Conservation (phyloP, 192 early-diverging fungal species). For the Gigaspora rosea region DNA sequence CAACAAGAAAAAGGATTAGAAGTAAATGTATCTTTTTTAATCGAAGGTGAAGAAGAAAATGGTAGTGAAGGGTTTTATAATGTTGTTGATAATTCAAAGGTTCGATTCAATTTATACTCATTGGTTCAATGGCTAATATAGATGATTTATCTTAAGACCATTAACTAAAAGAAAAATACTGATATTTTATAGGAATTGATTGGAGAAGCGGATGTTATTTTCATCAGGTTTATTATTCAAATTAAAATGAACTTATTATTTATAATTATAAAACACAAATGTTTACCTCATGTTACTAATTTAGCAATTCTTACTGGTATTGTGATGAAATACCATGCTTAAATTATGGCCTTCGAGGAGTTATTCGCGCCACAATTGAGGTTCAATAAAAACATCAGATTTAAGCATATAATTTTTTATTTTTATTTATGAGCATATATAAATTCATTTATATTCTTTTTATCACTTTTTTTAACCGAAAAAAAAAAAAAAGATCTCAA, state of each 20-base stretch:
- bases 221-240: conserved; percentile 45
- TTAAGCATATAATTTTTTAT: not conserved
- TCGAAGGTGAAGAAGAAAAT: conserved; percentile 81
- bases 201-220: conserved; percentile 54
- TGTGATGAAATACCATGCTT: conserved; percentile 75
- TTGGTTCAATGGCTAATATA: not conserved
- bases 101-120: not conserved
- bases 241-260: not conserved
- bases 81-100: conserved; percentile 57
- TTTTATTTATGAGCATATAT: not conserved
- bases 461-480: not conserved
- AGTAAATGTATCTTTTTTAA: conserved; percentile 71
- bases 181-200: conserved; percentile 41
- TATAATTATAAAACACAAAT: conserved; percentile 23
- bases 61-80: conserved; percentile 70
- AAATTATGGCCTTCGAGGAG: conserved; percentile 78
- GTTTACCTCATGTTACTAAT: conserved; percentile 24
- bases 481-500: conserved; percentile 36
- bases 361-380: conserved; percentile 64
- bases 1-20: conserved; percentile 56
- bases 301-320: conserved; percentile 78
- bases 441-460: not conserved
- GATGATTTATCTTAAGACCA: not conserved
- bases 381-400: conserved; percentile 28
- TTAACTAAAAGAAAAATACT: not conserved